Base-by-base conservation (phyloP, 2,329 filamentous ascomycete genomes). In the Domatiomyces catenatus region DNA sequence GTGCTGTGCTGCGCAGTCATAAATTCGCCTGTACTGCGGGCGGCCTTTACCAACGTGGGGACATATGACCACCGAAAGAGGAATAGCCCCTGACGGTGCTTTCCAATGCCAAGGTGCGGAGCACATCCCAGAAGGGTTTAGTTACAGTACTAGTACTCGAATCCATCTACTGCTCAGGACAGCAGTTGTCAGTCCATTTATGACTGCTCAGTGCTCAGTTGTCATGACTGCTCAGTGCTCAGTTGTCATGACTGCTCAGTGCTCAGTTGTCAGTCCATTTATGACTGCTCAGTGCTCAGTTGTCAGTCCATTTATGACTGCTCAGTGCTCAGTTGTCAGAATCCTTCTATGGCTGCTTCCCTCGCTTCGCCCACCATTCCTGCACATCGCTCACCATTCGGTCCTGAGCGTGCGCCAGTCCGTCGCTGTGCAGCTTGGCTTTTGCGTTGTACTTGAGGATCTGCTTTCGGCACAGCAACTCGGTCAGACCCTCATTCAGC, bases 1-100 rank as follows among this genome's bases (percentile, higher is more conserved):
- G 72, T 75, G 44, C 72, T 80, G 18, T 72, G 71, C 2, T 1
- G 22, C 20, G 28, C 53, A 52, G 42, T 28, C 22, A 26, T 18
- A 39, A 39, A 39, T 39, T 15, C 28, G 28, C 28, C 28, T 8
- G 7, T 8, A 2, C 28, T 10, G 28, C 32, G 10, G 10, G 32
- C 32, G 8, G 32, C 32, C 10, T 15, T 2, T 2, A 15, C 10
- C 8, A 15, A 39, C 10, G 32, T 39, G 32, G 32, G 32, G 32
- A 39, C 15, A n/a, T 5, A 2, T 15, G 15, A 10, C 3, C 10
- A 15, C 32, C 32, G 10, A 15, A 15, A 15, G 8, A 39, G 32
- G 32, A 39, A 12, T 39, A 15, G 32, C 32, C 4, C 12, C 32
- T 2, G 32, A 4, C 32, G 10, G 7, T 12, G 15, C 10, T 39